Conservation (phyloP, 2,329 filamentous ascomycete genomes). For the Calonectria ilicicola region DNA sequence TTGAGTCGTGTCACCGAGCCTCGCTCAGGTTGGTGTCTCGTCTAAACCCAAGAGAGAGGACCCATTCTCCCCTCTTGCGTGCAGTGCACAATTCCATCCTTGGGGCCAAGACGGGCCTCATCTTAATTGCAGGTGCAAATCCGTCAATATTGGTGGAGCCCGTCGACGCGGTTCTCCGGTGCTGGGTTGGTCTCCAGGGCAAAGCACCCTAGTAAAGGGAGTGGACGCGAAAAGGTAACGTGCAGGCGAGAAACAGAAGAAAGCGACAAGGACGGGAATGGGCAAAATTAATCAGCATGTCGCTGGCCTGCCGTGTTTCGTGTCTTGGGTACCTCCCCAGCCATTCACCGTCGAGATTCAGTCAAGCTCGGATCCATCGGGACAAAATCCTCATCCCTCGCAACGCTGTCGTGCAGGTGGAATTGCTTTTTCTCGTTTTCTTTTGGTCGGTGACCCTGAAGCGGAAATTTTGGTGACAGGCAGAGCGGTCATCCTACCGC, state of each 20-base stretch:
- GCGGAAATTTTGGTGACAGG: neutral
- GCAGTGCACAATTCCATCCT: constrained; percentile 42
- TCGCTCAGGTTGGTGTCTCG: constrained; percentile 3
- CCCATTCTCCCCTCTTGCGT: neutral
- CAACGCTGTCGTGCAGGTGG: neutral
- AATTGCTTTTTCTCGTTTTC: constrained; percentile 16
- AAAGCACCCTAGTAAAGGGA: neutral
- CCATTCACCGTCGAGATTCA: constrained; percentile 10
- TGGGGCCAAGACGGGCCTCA: constrained; percentile 43
- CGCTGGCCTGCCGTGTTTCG: constrained; percentile 5
- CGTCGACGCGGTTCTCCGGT: constrained; percentile 10
- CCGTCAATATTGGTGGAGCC: constrained; percentile 31
- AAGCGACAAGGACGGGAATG: neutral
- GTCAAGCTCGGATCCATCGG: constrained; percentile 15
- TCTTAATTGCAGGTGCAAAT: constrained; percentile 41
- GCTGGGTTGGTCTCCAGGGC: constrained; percentile 3
- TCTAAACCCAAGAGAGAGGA: neutral
- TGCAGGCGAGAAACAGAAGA: neutral
- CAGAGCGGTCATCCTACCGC: neutral
- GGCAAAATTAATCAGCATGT: constrained; percentile 13
- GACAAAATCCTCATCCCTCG: neutral
- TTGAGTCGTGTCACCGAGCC: neutral
- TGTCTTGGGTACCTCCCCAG: neutral
- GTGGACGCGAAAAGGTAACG: neutral
- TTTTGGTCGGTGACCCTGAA: neutral